phyloP scores from a whole-genome alignment of 176 grass and related monocot genomes.

The Saccharum spontaneum region DNA sequence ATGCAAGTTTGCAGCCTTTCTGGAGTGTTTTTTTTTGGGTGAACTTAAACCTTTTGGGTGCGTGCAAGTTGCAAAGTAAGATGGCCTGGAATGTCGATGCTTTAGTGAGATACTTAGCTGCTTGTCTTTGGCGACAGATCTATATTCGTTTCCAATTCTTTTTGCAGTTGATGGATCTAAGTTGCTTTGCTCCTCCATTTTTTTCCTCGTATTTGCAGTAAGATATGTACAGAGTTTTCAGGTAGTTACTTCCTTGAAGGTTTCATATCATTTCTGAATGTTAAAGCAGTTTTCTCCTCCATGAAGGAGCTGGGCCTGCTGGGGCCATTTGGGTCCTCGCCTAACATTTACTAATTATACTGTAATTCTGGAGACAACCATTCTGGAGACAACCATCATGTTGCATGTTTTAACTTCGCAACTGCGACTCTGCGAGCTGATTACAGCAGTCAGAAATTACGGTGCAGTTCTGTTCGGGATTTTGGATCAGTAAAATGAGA shows the following conservation, averaged over 20 bases:
- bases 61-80: constrained; percentile 12
- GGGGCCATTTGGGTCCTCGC: neutral
- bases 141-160: neutral
- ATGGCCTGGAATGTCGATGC: constrained; percentile 4
- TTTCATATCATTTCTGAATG: neutral
- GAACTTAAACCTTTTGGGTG: neutral
- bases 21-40: neutral
- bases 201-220: neutral
- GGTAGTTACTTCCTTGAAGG: neutral
- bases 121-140: constrained; percentile 10
- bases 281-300: neutral
- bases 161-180: too few species aligned
- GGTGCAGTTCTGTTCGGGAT: neutral
- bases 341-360: neutral
- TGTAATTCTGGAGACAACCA: neutral
- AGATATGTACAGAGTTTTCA: neutral
- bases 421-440: neutral
- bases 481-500: neutral
- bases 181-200: too few species aligned
- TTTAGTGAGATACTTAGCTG: constrained; percentile 15
- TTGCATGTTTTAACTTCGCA: neutral
- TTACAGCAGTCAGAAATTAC: neutral
- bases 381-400: neutral
- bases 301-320: neutral
- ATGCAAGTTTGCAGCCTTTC: constrained; percentile 14